phyloP scores from a whole-genome alignment of 2,329 filamentous ascomycete genomes.

The Penicillium sp. region DNA sequence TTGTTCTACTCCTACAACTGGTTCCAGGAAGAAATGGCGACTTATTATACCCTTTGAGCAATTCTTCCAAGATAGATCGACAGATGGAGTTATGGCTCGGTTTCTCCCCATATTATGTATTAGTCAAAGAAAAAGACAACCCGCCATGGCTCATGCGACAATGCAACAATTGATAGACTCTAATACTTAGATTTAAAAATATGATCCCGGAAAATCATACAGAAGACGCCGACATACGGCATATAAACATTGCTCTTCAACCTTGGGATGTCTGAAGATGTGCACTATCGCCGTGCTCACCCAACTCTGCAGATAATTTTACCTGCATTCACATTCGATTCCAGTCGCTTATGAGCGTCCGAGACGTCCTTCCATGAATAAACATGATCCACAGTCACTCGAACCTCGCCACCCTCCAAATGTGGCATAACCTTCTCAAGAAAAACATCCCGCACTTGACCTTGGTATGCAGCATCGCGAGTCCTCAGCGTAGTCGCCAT shows the following conservation, averaged over 20 bases:
- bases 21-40: slow-evolving; percentile 42
- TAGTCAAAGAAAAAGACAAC: not conserved
- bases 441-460: too few relatives aligned
- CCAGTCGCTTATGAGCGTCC: not conserved
- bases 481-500: not conserved
- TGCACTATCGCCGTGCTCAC: not conserved
- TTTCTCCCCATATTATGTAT: not conserved
- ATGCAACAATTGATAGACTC: too few relatives aligned
- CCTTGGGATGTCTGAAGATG: too few relatives aligned
- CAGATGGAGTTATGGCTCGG: not conserved
- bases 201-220: too few relatives aligned
- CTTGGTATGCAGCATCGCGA: not conserved
- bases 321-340: not conserved
- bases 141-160: too few relatives aligned
- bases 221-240: too few relatives aligned
- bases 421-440: too few relatives aligned
- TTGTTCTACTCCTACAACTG: slow-evolving; percentile 41
- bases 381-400: not conserved
- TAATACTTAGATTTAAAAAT: too few relatives aligned
- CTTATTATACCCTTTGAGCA: slow-evolving; percentile 38
- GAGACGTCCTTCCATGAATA: not conserved
- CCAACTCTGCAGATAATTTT: not conserved
- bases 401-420: not conserved
- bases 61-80: slow-evolving; percentile 12
- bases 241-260: too few relatives aligned